phyloP scores from a whole-genome alignment of 2,329 filamentous ascomycete species.

The Beauveria sp. region DNA sequence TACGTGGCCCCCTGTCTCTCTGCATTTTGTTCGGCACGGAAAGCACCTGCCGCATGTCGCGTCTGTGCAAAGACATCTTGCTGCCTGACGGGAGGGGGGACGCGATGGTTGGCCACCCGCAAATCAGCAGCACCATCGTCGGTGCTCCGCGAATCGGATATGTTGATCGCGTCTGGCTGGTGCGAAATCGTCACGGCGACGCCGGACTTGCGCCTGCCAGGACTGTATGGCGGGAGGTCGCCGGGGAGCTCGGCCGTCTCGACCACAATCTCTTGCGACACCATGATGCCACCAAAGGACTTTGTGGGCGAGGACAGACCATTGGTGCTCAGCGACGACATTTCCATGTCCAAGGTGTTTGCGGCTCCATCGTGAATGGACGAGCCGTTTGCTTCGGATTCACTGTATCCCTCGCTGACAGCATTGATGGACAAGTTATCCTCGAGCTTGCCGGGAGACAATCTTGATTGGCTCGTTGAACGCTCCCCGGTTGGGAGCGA shows the following conservation, averaged over 20 bases:
- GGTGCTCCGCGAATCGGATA: neutral
- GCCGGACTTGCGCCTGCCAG: neutral
- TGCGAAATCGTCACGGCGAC: neutral
- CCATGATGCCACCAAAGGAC: slow-evolving; percentile 50
- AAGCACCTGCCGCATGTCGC: slow-evolving; percentile 4
- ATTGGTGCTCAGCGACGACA: neutral
- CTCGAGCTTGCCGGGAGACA: slow-evolving; percentile 15
- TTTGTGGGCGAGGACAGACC: neutral
- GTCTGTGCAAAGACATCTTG: neutral
- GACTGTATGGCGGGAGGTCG: neutral
- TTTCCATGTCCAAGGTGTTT: neutral
- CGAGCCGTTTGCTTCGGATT: slow-evolving; percentile 1
- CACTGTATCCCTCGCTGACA: neutral
- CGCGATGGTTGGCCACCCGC: neutral
- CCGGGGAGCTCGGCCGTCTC: slow-evolving; percentile 12
- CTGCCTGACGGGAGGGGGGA: neutral
- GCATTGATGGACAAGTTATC: neutral
- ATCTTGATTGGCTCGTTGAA: slow-evolving; percentile 14
- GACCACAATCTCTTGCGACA: slow-evolving; percentile 51
- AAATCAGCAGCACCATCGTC: neutral
- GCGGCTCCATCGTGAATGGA: neutral
- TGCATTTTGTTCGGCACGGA: slow-evolving; percentile 4
- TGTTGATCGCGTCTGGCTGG: neutral
- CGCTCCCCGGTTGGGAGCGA: neutral
- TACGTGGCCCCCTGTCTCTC: slow-evolving; percentile 10